Conservation (phyloP, 2,329 filamentous ascomycete genomes). For the Fusarium sp. region DNA sequence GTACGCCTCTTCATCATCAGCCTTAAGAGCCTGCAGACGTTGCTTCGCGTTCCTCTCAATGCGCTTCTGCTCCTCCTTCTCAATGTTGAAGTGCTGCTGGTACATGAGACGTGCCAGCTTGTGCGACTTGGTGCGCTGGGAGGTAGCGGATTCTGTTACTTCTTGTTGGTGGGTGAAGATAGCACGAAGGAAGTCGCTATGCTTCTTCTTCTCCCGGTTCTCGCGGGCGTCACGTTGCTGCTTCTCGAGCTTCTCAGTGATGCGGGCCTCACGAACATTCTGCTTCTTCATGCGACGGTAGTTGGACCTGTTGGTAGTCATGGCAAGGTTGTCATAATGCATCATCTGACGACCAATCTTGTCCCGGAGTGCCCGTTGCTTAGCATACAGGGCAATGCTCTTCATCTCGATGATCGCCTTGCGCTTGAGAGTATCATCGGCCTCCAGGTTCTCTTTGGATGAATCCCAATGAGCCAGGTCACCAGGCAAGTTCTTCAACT, state of each 20-base stretch:
- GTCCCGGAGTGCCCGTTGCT: slow-evolving; percentile 85
- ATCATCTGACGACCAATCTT: slow-evolving; percentile 92
- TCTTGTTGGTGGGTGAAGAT: slow-evolving; percentile 84
- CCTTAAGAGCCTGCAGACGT: slow-evolving; percentile 97
- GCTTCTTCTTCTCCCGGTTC: slow-evolving; percentile 97
- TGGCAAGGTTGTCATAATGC: slow-evolving; percentile 92
- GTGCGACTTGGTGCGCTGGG: slow-evolving; percentile 76
- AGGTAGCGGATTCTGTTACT: slow-evolving; percentile 70
- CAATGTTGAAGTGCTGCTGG: slow-evolving; percentile 90
- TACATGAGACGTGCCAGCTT: slow-evolving; percentile 92
- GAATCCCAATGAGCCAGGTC: slow-evolving; percentile 90
- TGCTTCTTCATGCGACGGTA: slow-evolving; percentile 98
- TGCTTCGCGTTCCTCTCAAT: slow-evolving; percentile 98
- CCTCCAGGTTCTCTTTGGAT: slow-evolving; percentile 68
- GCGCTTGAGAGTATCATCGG: slow-evolving; percentile 83
- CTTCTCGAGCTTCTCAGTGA: slow-evolving; percentile 99
- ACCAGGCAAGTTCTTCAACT: slow-evolving; percentile 82
- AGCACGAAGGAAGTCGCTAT: slow-evolving; percentile 87
- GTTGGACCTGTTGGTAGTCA: slow-evolving; percentile 91
- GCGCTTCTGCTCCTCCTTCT: slow-evolving; percentile 99
- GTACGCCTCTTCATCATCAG: slow-evolving; percentile 99
- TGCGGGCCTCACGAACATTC: slow-evolving; percentile 89
- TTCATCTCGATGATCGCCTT: slow-evolving; percentile 97
- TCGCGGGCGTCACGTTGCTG: slow-evolving; percentile 96
- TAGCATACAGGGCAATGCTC: slow-evolving; percentile 83